phyloP scores from a whole-genome alignment of 2,329 filamentous ascomycete species.

The Clonostachys rhizophaga region DNA sequence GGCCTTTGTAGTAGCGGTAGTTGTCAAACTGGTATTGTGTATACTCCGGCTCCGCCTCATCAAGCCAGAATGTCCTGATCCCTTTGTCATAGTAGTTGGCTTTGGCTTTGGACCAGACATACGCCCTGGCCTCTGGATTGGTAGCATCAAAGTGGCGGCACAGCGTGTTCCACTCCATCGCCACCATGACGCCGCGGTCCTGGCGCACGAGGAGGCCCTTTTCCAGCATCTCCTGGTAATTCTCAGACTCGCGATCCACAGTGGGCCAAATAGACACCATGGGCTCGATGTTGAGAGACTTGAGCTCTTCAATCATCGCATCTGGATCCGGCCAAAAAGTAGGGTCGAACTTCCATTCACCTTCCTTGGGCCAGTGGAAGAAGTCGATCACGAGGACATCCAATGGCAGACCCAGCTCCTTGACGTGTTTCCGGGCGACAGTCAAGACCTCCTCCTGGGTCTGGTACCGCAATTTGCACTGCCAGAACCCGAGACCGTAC shows the following conservation, averaged over 20 bases:
- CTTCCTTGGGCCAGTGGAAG: conserved; percentile 64
- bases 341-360: conserved; percentile 64
- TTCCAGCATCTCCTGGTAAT: conserved; percentile 58
- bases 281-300: conserved; percentile 53
- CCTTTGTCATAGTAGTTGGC: conserved; percentile 58
- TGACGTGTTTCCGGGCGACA: conserved; percentile 55
- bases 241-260: conserved; percentile 53
- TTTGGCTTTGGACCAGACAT: conserved; percentile 54
- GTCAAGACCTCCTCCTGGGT: conserved; percentile 59
- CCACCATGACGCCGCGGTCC: conserved; percentile 53
- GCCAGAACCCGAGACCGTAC: conserved; percentile 65
- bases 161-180: conserved; percentile 55
- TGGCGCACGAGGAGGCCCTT: conserved; percentile 54
- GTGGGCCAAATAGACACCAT: conserved; percentile 71
- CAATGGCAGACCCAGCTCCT: conserved; percentile 44
- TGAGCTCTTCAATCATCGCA: conserved; percentile 59
- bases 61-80: conserved; percentile 63
- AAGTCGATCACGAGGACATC: conserved; percentile 65
- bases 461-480: conserved; percentile 62
- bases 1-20: conserved; percentile 48
- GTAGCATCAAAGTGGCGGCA: conserved; percentile 61
- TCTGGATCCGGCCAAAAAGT: conserved; percentile 63
- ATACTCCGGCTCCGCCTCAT: conserved; percentile 67
- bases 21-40: conserved; percentile 62
- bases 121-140: conserved; percentile 52